These are phyloP conservation scores for Suillus variegatus DNA, from an alignment of 768 basidiomycete species.

Conservation along the genomic window DNA sequence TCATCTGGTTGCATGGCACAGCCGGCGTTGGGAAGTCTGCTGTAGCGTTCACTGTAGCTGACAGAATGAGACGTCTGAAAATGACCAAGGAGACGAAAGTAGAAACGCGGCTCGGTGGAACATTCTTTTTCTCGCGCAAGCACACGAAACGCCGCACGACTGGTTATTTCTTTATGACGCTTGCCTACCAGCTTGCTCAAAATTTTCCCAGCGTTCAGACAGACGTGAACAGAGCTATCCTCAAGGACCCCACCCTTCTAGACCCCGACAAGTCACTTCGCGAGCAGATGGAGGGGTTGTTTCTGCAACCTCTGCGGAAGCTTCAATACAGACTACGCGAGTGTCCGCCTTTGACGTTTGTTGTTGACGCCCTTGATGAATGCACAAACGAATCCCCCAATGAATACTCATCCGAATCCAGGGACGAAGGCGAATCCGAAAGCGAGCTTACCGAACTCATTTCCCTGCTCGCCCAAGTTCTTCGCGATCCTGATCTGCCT, in stretches of 20 bases:
- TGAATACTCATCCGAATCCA: not conserved
- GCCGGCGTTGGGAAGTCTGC: not conserved
- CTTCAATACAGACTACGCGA: not conserved
- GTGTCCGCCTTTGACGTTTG: not conserved
- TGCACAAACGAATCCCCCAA: not conserved
- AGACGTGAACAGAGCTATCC: not conserved
- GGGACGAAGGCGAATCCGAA: not conserved
- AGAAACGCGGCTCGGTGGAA: not conserved
- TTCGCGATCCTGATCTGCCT: not conserved
- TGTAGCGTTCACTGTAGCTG: not conserved
- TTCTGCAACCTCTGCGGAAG: not conserved
- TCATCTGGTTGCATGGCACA: not conserved
- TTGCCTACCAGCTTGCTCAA: not conserved
- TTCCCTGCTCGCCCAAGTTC: not conserved
- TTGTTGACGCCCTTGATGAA: constrained; percentile 1
- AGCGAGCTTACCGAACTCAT: not conserved
- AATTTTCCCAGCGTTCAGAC: not conserved
- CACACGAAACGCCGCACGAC: not conserved
- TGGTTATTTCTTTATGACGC: not conserved
- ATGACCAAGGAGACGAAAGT: not conserved
- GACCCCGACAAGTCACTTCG: not conserved
- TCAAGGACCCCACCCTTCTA: not conserved
- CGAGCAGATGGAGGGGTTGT: not conserved
- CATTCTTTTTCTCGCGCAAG: not conserved
- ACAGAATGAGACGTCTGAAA: not conserved